Evolutionary conservation across 2,329 filamentous ascomycete species (phyloP).

Genomic region (Colletotrichum sp.): DNA sequence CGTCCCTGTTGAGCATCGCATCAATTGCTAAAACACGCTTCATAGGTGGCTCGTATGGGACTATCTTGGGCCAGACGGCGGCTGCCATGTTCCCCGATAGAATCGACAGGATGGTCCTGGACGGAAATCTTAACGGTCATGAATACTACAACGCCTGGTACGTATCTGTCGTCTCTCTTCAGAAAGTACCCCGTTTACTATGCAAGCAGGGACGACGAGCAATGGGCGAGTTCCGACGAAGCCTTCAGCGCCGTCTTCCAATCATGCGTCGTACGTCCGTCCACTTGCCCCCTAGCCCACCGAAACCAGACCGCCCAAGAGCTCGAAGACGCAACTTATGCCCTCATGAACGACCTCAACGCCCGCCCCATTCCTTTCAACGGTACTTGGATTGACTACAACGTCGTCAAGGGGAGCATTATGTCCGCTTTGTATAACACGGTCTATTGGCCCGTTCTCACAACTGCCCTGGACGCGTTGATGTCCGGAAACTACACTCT

Average conservation of each 20-base stretch:
- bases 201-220: constrained; percentile 27
- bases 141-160: constrained; percentile 33
- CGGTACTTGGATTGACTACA: constrained; percentile 28
- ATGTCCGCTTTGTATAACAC: constrained; percentile 15
- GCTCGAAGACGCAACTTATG: constrained; percentile 27
- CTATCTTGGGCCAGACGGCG: constrained; percentile 38
- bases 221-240: constrained; percentile 28
- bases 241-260: constrained; percentile 29
- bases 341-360: constrained; percentile 27
- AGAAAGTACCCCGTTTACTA: not conserved
- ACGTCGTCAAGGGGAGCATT: constrained; percentile 12
- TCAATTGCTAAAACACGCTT: not conserved
- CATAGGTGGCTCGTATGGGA: constrained; percentile 43
- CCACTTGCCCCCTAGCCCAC: constrained; percentile 27
- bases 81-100: constrained; percentile 45
- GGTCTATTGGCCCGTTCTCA: not conserved
- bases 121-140: constrained; percentile 34
- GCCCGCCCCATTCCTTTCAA: constrained; percentile 25
- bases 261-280: constrained; percentile 25
- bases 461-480: constrained; percentile 1
- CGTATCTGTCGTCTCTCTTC: not conserved
- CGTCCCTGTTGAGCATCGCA: accelerated
- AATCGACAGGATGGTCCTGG: constrained; percentile 35
- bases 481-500: not conserved
- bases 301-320: constrained; percentile 15